Conservation (phyloP, 2,329 filamentous ascomycete species). For the Simplicillium sp. region DNA sequence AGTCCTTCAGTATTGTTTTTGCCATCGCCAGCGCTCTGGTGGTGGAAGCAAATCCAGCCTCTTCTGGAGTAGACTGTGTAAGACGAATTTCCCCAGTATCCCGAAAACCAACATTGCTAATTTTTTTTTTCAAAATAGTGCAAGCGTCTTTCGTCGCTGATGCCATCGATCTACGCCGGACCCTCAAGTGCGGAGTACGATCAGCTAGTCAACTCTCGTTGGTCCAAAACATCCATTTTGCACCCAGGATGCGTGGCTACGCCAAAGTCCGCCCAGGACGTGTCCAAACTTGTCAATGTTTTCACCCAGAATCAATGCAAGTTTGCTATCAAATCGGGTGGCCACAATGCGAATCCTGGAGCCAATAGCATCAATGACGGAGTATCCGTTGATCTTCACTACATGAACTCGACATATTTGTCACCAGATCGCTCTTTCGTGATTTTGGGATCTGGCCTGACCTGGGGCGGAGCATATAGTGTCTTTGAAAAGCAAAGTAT, state of each 20-base stretch:
- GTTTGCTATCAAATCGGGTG: constrained; percentile 39
- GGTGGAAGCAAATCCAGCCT: no score
- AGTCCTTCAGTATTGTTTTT: no score
- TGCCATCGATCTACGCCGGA: constrained; percentile 4
- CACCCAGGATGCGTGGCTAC: constrained; percentile 5
- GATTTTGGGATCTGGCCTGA: constrained; percentile 28
- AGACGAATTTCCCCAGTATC: no score
- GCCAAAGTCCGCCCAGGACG: constrained; percentile 1
- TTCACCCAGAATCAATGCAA: constrained; percentile 7
- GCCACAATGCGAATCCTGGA: constrained; percentile 34
- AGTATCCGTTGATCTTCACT: constrained; percentile 27
- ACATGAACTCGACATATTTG: constrained; percentile 24
- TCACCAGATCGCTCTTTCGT: constrained; percentile 21
- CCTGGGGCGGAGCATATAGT: constrained; percentile 31
- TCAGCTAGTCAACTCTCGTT: constrained; percentile 1
- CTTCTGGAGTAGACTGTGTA: no score
- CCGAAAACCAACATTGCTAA: background rate
- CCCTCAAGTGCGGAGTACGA: constrained; percentile 3
- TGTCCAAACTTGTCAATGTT: constrained; percentile 5
- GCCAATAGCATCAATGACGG: constrained; percentile 28
- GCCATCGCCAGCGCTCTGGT: no score
- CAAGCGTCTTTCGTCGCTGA: background rate
- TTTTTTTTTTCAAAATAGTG: constrained; percentile 1
- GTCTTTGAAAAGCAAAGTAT: constrained; percentile 25
- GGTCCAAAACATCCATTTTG: constrained; percentile 6